A percentile compares a stretch with the other conserved stretches of the same genome.
phyloP scores from a whole-genome alignment of 306 rosid species.

The Astragalus glycyphyllos region DNA sequence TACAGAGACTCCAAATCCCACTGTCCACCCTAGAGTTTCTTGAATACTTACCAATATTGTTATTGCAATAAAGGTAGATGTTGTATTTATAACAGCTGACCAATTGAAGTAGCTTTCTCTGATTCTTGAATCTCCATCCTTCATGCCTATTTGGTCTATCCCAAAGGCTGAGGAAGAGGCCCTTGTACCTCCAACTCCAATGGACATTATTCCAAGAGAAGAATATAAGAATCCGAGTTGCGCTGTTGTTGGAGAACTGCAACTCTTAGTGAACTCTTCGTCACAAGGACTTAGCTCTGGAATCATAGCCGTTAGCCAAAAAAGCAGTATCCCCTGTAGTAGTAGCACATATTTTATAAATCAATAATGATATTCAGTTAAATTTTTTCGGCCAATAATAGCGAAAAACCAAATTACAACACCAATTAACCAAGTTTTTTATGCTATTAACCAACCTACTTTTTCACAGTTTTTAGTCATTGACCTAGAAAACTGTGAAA shows the following conservation, averaged over 20 bases:
- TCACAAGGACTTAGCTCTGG: slow-evolving; percentile 42
- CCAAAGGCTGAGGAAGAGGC: slow-evolving; percentile 48
- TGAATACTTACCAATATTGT: slow-evolving; percentile 40
- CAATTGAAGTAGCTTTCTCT: slow-evolving; percentile 42
- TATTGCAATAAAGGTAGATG: neutral
- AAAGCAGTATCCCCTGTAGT: slow-evolving; percentile 46
- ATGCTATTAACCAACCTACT: too few relatives aligned
- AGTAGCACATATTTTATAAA: neutral
- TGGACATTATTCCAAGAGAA: slow-evolving; percentile 45
- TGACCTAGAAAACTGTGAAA: too few relatives aligned
- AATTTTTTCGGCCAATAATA: too few relatives aligned
- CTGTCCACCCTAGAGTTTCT: slow-evolving; percentile 42
- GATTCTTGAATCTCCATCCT: slow-evolving; percentile 26
- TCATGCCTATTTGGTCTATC: slow-evolving; percentile 40
- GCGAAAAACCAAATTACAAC: too few relatives aligned
- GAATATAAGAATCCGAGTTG: slow-evolving; percentile 42
- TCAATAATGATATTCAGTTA: neutral
- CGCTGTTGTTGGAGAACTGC: slow-evolving; percentile 32
- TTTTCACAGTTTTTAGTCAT: too few relatives aligned
- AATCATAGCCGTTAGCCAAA: slow-evolving; percentile 55
- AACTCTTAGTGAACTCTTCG: slow-evolving; percentile 30
- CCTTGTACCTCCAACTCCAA: slow-evolving; percentile 50
- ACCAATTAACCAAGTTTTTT: too few relatives aligned
- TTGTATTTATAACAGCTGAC: neutral
- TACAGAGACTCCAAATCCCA: slow-evolving; percentile 46